phyloP scores from a whole-genome alignment of 192 early-diverging fungal species.

The Umbelopsis sp. region DNA sequence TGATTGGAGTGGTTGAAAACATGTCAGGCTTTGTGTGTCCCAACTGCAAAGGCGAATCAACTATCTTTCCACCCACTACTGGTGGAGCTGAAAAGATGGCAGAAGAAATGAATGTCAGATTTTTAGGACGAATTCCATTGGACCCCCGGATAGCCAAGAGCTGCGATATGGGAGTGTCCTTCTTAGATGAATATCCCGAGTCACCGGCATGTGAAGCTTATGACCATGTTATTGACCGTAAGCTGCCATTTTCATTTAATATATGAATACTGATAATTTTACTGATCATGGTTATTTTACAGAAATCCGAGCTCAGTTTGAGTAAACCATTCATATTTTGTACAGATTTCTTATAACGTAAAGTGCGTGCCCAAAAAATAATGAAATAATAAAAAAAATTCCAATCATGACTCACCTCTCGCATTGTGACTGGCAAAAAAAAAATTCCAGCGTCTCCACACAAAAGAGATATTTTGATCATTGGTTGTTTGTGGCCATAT shows the following conservation, averaged over 20 bases:
- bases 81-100: slow-evolving; percentile 73
- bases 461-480: neutral
- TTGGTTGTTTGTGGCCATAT: slow-evolving; percentile 3
- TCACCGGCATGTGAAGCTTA: slow-evolving; percentile 82
- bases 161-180: slow-evolving; percentile 89
- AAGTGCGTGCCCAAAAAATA: no score
- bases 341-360: neutral
- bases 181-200: slow-evolving; percentile 85
- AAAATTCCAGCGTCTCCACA: neutral
- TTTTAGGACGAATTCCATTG: slow-evolving; percentile 75
- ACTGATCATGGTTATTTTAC: neutral
- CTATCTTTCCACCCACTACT: slow-evolving; percentile 77
- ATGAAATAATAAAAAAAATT: neutral
- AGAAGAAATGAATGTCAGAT: slow-evolving; percentile 59
- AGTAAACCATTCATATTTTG: neutral
- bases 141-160: slow-evolving; percentile 79
- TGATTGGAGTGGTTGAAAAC: slow-evolving; percentile 95
- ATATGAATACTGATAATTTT: neutral
- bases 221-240: slow-evolving; percentile 62
- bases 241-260: slow-evolving; percentile 20
- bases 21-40: slow-evolving; percentile 99
- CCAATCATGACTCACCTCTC: neutral
- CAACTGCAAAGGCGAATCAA: slow-evolving; percentile 71
- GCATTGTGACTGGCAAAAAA: slow-evolving; percentile 3
- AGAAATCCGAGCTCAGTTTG: slow-evolving; percentile 15